Evolutionary conservation across 495 filamentous ascomycete genomes (phyloP).

Genomic region (Aspergillus incahuasiensis): DNA sequence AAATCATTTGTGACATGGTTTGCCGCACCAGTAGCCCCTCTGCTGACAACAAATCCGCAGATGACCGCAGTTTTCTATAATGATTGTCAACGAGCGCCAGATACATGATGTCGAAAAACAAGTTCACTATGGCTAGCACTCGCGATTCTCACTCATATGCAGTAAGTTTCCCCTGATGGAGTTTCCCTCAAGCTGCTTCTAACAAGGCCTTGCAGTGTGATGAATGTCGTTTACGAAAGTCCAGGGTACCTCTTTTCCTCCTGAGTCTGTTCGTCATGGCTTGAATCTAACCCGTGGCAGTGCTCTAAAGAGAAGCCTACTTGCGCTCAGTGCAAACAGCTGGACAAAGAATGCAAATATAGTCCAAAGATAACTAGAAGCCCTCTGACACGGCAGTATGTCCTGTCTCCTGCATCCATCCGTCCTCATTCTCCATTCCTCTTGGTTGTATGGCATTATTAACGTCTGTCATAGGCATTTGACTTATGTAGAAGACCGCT

Average conservation of each 20-base stretch:
- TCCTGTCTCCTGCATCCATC: slow-evolving; percentile 11
- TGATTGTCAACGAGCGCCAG: slow-evolving; percentile 34
- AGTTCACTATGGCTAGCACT: slow-evolving; percentile 43
- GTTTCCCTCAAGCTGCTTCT: background rate
- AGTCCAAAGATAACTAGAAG: slow-evolving; percentile 46
- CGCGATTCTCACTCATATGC: slow-evolving; percentile 47
- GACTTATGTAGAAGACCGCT: slow-evolving; percentile 47
- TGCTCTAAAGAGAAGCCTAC: slow-evolving; percentile 47
- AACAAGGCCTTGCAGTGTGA: slow-evolving; percentile 34
- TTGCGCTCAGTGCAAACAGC: slow-evolving; percentile 42
- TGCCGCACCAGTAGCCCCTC: slow-evolving; percentile 3
- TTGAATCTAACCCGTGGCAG: slow-evolving; percentile 20
- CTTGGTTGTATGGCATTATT: background rate
- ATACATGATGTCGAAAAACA: slow-evolving; percentile 23
- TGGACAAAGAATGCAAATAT: slow-evolving; percentile 46
- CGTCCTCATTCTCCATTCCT: background rate
- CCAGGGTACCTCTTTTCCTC: slow-evolving; percentile 32
- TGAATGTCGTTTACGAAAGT: slow-evolving; percentile 47
- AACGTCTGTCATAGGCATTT: slow-evolving; percentile 31
- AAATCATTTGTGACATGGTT: background rate
- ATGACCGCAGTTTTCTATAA: slow-evolving; percentile 37
- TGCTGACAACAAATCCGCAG: slow-evolving; percentile 27
- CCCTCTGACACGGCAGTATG: slow-evolving; percentile 46
- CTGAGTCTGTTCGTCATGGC: background rate
- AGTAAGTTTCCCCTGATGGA: slow-evolving; percentile 27